A percentile compares a stretch with the other conserved stretches of the same genome.
phyloP scores from a whole-genome alignment of 768 basidiomycete species.

The Tylopilus vinaceipallidus region DNA sequence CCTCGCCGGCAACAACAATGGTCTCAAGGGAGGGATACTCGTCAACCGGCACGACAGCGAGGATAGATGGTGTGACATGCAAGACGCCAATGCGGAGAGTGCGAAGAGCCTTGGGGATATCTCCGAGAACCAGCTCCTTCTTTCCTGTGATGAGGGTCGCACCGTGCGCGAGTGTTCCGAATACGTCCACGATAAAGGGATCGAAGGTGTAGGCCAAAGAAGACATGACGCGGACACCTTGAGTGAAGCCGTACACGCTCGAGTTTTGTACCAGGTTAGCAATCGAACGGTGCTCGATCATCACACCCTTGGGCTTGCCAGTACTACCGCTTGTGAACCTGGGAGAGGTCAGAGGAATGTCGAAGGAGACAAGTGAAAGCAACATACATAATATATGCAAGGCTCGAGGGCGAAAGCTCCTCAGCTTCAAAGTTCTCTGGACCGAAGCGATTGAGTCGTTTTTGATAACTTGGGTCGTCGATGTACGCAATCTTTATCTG shows the following conservation, averaged over 20 bases:
- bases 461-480: conserved; percentile 29
- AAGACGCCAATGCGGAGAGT: conserved; percentile 27
- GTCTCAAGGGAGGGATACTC: conserved; percentile 27
- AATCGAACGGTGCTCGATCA: conserved; percentile 23
- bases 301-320: conserved; percentile 25
- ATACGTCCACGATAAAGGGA: conserved; percentile 19
- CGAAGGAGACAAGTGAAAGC: not conserved
- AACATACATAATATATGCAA: conserved; percentile 29
- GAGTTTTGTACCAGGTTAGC: conserved; percentile 23
- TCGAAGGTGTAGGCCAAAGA: conserved; percentile 32
- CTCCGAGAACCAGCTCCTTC: conserved; percentile 31
- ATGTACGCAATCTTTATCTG: conserved; percentile 25
- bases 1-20: conserved; percentile 27
- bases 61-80: conserved; percentile 32
- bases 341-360: not conserved
- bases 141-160: conserved; percentile 21
- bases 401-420: conserved; percentile 20
- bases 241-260: conserved; percentile 20
- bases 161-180: conserved; percentile 19
- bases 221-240: conserved; percentile 26
- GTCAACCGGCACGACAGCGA: conserved; percentile 25
- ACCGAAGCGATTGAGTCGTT: conserved; percentile 14
- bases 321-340: conserved; percentile 25
- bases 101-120: conserved; percentile 28
- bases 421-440: conserved; percentile 21